phyloP scores from a whole-genome alignment of 495 filamentous ascomycete genomes.

The Neurospora sp. region DNA sequence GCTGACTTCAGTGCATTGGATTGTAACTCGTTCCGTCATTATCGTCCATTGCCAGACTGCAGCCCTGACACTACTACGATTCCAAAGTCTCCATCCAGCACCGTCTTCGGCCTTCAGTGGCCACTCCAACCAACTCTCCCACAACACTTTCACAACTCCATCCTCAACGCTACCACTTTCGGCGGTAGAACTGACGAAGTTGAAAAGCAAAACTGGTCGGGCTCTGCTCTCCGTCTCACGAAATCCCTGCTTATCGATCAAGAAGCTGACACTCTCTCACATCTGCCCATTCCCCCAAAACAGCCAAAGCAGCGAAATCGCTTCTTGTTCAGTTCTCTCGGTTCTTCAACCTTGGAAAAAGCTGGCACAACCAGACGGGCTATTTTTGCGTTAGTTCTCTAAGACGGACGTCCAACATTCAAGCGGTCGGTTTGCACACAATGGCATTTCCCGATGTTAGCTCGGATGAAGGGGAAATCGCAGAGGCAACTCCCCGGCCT shows the following conservation, averaged over 20 bases:
- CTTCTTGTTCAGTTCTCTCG: not conserved
- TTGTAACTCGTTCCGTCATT: not conserved
- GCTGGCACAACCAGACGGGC: not conserved
- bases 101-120: not conserved
- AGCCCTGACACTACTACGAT: not conserved
- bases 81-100: not conserved
- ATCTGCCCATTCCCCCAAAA: not conserved
- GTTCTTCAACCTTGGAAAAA: not conserved
- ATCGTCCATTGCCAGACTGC: not conserved
- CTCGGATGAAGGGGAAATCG: slow-evolving; percentile 79
- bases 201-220: slow-evolving; percentile 12
- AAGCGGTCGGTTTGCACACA: slow-evolving; percentile 13
- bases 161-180: not conserved
- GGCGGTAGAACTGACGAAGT: not conserved
- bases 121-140: not conserved
- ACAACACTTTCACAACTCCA: not conserved
- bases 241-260: not conserved
- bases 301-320: not conserved
- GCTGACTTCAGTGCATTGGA: not conserved
- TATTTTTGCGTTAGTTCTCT: not conserved
- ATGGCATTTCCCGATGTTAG: slow-evolving; percentile 42
- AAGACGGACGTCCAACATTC: not conserved
- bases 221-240: slow-evolving; percentile 10
- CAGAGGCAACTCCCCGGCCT: slow-evolving; percentile 55
- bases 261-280: not conserved